A percentile compares a stretch with the other conserved stretches of the same genome.
phyloP scores from a whole-genome alignment of 2,329 filamentous ascomycete genomes.

The Gnomoniopsis sp. region DNA sequence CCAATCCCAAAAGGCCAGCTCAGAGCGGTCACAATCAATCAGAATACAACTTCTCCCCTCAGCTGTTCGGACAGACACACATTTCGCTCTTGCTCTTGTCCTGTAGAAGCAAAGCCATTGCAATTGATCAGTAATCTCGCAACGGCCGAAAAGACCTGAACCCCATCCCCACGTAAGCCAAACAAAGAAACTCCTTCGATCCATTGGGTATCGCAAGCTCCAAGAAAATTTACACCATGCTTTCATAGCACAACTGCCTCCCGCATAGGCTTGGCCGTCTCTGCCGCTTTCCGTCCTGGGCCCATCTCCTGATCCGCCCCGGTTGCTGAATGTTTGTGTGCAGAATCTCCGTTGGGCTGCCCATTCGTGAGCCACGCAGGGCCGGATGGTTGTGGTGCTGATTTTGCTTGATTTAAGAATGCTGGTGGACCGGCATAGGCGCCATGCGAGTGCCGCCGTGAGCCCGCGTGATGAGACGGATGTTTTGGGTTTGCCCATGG shows the following conservation, averaged over 20 bases:
- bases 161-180: conserved; percentile 1
- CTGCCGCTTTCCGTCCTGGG: conserved; percentile 6
- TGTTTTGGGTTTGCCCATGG: conserved; percentile 91
- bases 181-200: conserved; percentile 3
- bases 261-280: conserved; percentile 10
- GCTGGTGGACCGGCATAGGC: conserved; percentile 16
- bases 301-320: conserved; percentile 5
- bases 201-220: conserved; percentile 17
- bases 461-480: conserved; percentile 54
- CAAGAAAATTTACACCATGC: conserved; percentile 7
- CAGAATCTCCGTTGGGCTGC: conserved; percentile 14
- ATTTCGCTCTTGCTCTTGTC: background rate
- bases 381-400: conserved; percentile 9
- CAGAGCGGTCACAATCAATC: background rate
- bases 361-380: conserved; percentile 14
- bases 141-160: background rate
- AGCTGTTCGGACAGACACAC: background rate
- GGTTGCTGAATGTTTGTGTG: conserved; percentile 3
- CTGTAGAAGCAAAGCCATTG: background rate
- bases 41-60: conserved; percentile 1
- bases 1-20: background rate
- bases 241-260: conserved; percentile 6
- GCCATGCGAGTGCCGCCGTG: conserved; percentile 16
- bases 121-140: background rate
- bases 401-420: conserved; percentile 8